Conservation (phyloP, 1,284 basidiomycete species). For the Tylopilus orsonianus region DNA sequence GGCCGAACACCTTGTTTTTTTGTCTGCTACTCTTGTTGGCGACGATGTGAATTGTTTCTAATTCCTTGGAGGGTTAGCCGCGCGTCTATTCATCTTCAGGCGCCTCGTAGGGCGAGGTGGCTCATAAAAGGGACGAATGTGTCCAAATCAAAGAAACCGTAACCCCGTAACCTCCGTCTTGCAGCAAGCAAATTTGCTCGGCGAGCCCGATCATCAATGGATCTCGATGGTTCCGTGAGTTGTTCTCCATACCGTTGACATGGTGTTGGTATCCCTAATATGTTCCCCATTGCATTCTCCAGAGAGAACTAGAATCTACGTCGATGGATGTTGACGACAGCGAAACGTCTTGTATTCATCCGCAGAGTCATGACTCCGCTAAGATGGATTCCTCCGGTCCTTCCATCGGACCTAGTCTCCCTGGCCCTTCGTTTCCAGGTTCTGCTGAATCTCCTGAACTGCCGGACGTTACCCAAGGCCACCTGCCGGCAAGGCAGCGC, state of each 20-base stretch:
- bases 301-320: conserved; percentile 12
- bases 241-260: not conserved
- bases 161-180: not conserved
- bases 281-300: not conserved
- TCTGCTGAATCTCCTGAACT: too few species aligned
- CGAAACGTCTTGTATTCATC: not conserved
- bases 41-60: conserved; percentile 13
- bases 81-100: conserved; percentile 1
- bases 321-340: conserved; percentile 14
- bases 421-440: not conserved
- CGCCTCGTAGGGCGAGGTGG: not conserved
- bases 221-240: conserved; percentile 19
- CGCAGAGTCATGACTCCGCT: not conserved
- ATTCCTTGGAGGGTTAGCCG: not conserved
- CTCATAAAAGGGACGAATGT: conserved; percentile 20
- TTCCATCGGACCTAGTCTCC: too few species aligned
- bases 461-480: too few species aligned
- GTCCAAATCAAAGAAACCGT: not conserved
- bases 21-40: conserved; percentile 14
- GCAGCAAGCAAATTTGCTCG: not conserved
- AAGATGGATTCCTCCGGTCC: not conserved
- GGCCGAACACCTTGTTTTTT: conserved; percentile 14
- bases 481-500: not conserved
- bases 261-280: conserved; percentile 1
- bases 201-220: conserved; percentile 15